Percentiles rank a stretch among this genome's conserved stretches.
Conservation (phyloP, 2,329 filamentous ascomycete species). For the Venturia oleaginea region DNA sequence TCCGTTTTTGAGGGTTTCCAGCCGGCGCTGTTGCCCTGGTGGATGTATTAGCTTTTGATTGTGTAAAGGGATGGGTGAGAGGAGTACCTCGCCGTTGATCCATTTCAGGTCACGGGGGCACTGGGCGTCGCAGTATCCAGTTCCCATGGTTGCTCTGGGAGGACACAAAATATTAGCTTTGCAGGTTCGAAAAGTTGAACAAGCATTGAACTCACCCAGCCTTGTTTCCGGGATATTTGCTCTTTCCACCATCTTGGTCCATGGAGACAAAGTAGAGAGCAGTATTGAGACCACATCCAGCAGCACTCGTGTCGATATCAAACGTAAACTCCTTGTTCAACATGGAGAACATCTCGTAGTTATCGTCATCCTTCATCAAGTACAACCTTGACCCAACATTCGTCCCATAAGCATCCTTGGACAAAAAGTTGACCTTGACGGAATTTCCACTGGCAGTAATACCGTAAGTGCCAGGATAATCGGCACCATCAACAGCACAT, state of each 20-base stretch:
- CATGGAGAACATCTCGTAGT: constrained; percentile 35
- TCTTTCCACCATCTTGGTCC: constrained; percentile 51
- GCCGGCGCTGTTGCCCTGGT: constrained; percentile 43
- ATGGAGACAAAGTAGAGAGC: constrained; percentile 59
- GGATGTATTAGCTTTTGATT: neutral
- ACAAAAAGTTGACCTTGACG: constrained; percentile 50
- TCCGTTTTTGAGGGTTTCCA: constrained; percentile 46
- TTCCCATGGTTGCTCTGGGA: constrained; percentile 46
- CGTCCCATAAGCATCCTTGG: constrained; percentile 36
- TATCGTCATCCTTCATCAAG: constrained; percentile 31
- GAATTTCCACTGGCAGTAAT: constrained; percentile 43
- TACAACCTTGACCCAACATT: constrained; percentile 36
- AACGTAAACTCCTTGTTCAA: constrained; percentile 34
- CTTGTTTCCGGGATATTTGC: constrained; percentile 41
- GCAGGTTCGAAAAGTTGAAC: neutral
- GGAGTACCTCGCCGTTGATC: constrained; percentile 38
- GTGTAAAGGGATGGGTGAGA: neutral
- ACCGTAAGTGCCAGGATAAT: constrained; percentile 35
- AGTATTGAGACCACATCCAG: constrained; percentile 63
- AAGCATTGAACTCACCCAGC: constrained; percentile 21
- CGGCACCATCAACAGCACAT: constrained; percentile 35
- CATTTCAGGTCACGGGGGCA: constrained; percentile 44
- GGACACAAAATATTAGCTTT: neutral
- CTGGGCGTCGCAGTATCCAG: constrained; percentile 43
- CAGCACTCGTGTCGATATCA: constrained; percentile 44